Evolutionary conservation across 495 filamentous ascomycete genomes (phyloP).

Genomic region (Echria macrotheca): DNA sequence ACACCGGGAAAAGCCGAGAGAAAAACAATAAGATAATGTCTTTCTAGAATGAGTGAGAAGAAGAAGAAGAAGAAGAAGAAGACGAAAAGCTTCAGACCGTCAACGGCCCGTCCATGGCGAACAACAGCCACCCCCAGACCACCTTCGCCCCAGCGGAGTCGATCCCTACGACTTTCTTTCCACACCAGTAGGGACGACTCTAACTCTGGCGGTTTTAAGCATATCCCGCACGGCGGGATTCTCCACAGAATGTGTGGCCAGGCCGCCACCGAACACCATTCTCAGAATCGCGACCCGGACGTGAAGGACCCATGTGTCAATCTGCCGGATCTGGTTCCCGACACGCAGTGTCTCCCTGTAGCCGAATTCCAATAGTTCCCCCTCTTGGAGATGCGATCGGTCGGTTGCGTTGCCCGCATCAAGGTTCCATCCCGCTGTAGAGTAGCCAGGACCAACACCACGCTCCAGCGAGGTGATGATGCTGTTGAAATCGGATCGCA

Average conservation of each 20-base stretch:
- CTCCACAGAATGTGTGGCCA: constrained; percentile 71
- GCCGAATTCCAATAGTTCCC: constrained; percentile 69
- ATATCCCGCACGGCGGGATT: constrained; percentile 76
- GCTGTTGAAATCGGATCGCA: constrained; percentile 74
- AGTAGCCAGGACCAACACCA: constrained; percentile 43
- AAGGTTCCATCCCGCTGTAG: constrained; percentile 37
- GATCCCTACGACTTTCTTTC: not conserved
- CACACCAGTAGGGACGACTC: constrained; percentile 10
- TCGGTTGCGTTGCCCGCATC: constrained; percentile 37
- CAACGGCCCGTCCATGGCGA: too few species aligned
- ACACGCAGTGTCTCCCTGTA: constrained; percentile 73
- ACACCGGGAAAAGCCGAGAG: too few species aligned
- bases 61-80: too few species aligned
- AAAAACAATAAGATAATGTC: too few species aligned
- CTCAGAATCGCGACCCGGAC: constrained; percentile 69
- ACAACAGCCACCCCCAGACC: too few species aligned
- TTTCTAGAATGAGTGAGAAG: too few species aligned
- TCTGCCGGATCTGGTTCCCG: constrained; percentile 65
- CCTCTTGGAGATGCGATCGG: constrained; percentile 64
- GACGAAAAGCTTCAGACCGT: too few species aligned
- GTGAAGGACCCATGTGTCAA: constrained; percentile 90
- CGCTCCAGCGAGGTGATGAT: constrained; percentile 81
- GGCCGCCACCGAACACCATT: constrained; percentile 73
- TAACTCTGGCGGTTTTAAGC: constrained; percentile 39
- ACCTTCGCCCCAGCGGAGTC: too few species aligned